phyloP scores from a whole-genome alignment of 2,329 filamentous ascomycete genomes.

The Pestalotiopsis sp. region DNA sequence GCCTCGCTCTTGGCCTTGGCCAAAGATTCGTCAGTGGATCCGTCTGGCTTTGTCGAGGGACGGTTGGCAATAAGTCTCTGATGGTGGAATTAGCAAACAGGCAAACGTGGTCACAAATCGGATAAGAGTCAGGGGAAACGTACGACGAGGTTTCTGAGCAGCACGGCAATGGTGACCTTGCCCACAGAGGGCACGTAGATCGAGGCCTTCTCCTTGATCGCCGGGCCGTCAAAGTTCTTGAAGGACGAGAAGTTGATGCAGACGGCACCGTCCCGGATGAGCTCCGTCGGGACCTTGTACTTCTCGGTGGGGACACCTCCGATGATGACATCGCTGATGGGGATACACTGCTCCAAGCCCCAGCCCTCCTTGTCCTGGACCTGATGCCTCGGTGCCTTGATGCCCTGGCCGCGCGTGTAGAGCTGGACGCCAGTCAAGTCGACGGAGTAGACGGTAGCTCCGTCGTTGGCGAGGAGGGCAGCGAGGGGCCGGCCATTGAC shows the following conservation, averaged over 20 bases:
- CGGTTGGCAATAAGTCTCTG: constrained; percentile 58
- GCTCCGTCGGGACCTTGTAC: constrained; percentile 85
- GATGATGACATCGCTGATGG: constrained; percentile 92
- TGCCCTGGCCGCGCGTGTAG: constrained; percentile 87
- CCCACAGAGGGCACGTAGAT: constrained; percentile 97
- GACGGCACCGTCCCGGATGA: constrained; percentile 88
- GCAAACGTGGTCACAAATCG: background rate
- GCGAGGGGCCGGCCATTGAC: constrained; percentile 93
- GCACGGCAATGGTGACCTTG: constrained; percentile 93
- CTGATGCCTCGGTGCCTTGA: constrained; percentile 84
- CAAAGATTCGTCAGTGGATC: constrained; percentile 30
- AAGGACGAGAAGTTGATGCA: constrained; percentile 98
- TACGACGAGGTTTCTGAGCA: constrained; percentile 87
- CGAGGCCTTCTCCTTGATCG: constrained; percentile 91
- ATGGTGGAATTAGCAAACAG: background rate
- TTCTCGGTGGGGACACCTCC: constrained; percentile 85
- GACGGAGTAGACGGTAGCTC: constrained; percentile 92
- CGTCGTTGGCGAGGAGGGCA: constrained; percentile 92
- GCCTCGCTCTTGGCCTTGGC: constrained; percentile 35
- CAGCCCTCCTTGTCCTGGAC: constrained; percentile 82
- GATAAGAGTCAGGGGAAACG: constrained; percentile 38
- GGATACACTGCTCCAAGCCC: constrained; percentile 79
- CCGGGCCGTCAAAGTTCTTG: constrained; percentile 85
- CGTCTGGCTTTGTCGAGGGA: constrained; percentile 39
- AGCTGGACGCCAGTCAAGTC: constrained; percentile 90